phyloP scores from a whole-genome alignment of 495 filamentous ascomycete species.

The Xylaria cubensis region DNA sequence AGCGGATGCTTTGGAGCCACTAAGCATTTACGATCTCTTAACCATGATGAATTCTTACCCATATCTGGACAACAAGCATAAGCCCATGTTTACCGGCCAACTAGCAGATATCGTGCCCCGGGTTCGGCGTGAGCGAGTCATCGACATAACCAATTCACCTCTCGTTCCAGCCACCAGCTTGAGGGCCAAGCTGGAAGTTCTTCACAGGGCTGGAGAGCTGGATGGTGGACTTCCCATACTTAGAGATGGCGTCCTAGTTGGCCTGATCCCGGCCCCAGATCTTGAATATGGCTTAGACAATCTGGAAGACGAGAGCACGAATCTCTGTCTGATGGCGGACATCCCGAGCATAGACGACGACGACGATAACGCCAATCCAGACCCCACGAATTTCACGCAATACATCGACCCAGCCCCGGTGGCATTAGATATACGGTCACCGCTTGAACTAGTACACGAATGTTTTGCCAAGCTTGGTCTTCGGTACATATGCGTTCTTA shows the following conservation, averaged over 20 bases:
- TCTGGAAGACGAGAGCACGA: conserved; percentile 73
- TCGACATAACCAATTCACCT: conserved; percentile 84
- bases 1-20: conserved; percentile 91
- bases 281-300: conserved; percentile 91
- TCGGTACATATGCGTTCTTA: conserved; percentile 88
- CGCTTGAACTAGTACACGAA: conserved; percentile 96
- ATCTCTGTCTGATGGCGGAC: conserved; percentile 80
- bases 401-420: conserved; percentile 94
- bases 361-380: conserved; percentile 64
- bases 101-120: conserved; percentile 85
- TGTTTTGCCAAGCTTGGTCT: conserved; percentile 95
- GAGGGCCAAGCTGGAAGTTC: conserved; percentile 76
- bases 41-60: conserved; percentile 98
- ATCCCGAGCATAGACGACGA: conserved; percentile 62
- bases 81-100: conserved; percentile 83
- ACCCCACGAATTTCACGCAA: conserved; percentile 83
- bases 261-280: conserved; percentile 92
- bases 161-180: conserved; percentile 76
- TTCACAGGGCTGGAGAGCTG: conserved; percentile 86
- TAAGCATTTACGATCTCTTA: conserved; percentile 93
- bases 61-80: conserved; percentile 91
- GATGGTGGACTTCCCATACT: conserved; percentile 92
- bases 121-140: conserved; percentile 74
- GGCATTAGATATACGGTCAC: conserved; percentile 84
- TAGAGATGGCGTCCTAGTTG: conserved; percentile 78